Evolutionary conservation across 441 rosid genomes (phyloP).

Genomic region (Brassica hybrid): DNA sequence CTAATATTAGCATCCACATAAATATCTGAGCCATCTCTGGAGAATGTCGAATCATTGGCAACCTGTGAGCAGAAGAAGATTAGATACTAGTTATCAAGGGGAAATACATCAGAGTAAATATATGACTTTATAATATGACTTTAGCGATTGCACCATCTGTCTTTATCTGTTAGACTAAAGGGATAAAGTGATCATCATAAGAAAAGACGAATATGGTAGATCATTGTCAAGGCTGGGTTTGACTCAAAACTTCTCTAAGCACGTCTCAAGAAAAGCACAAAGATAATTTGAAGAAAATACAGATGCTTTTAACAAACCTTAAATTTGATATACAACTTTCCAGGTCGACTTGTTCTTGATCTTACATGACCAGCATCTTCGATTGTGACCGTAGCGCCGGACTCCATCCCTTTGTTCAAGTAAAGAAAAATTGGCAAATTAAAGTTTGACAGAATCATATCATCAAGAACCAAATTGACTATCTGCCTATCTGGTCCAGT

Average conservation of each 20-base stretch:
- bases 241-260: slow-evolving; percentile 17
- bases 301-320: slow-evolving; percentile 57
- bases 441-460: slow-evolving; percentile 21
- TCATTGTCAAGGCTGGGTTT: slow-evolving; percentile 15
- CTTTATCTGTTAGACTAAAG: slow-evolving; percentile 19
- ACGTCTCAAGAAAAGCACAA: slow-evolving; percentile 7
- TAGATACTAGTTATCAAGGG: slow-evolving; percentile 20
- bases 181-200: slow-evolving; percentile 31
- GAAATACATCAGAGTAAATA: not conserved
- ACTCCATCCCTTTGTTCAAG: slow-evolving; percentile 72
- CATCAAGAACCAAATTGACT: slow-evolving; percentile 12
- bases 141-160: not conserved
- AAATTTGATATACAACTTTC: slow-evolving; percentile 73
- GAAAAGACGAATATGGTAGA: slow-evolving; percentile 10
- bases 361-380: slow-evolving; percentile 76
- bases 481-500: slow-evolving; percentile 20
- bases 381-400: slow-evolving; percentile 78
- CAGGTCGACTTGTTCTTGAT: slow-evolving; percentile 67
- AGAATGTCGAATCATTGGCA: slow-evolving; percentile 73
- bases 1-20: slow-evolving; percentile 83
- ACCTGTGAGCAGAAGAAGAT: slow-evolving; percentile 56
- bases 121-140: no score
- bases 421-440: slow-evolving; percentile 22
- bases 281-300: slow-evolving; percentile 22
- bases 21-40: slow-evolving; percentile 89